These are phyloP conservation scores for Dipteronia sinensis DNA, from an alignment of 345 rosid genomes.

Conservation along the genomic window DNA sequence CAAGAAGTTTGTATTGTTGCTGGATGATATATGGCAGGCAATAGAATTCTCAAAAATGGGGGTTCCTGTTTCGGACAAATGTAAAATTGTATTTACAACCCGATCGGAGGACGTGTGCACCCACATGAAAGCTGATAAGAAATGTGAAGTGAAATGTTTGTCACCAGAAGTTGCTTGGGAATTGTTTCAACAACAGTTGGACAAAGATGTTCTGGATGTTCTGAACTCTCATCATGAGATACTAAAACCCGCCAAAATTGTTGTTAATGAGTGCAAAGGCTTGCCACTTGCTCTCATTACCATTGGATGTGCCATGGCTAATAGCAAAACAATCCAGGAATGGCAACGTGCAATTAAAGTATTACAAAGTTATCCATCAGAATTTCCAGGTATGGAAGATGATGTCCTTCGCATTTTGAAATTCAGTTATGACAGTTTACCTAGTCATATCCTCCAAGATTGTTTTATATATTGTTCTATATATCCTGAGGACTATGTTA, in stretches of 20 bases:
- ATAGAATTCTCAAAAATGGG: conserved; percentile 17
- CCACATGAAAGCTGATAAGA: conserved; percentile 23
- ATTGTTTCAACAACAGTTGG: conserved; percentile 27
- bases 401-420: not conserved
- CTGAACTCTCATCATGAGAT: too few relatives aligned
- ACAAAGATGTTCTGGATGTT: not conserved
- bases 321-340: not conserved
- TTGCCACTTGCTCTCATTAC: too few relatives aligned
- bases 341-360: conserved; percentile 4
- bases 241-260: too few relatives aligned
- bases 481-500: not conserved
- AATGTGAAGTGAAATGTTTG: conserved; percentile 18
- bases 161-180: conserved; percentile 8
- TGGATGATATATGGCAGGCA: conserved; percentile 11
- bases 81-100: conserved; percentile 30
- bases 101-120: conserved; percentile 29
- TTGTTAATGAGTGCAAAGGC: too few relatives aligned
- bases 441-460: not conserved
- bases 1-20: conserved; percentile 23
- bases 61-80: conserved; percentile 7
- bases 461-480: conserved; percentile 27
- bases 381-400: not conserved
- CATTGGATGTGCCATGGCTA: too few relatives aligned
- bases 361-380: not conserved
- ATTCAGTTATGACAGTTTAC: conserved; percentile 5